phyloP scores from a whole-genome alignment of 2,329 filamentous ascomycete genomes.

The Thielaviopsis ethacetica region DNA sequence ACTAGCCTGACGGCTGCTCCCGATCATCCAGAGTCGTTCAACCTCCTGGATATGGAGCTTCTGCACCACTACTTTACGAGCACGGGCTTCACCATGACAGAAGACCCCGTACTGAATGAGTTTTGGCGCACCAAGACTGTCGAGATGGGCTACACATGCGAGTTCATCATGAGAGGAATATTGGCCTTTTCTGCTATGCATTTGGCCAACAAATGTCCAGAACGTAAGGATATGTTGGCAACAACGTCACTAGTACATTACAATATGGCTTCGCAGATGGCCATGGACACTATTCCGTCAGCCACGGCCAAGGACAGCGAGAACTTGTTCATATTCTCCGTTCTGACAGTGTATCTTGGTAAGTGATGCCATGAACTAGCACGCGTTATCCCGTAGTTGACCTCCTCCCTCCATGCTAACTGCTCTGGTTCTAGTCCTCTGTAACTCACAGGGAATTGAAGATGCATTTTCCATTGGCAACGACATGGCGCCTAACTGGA shows the following conservation, averaged over 20 bases:
- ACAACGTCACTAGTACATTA: conserved; percentile 16
- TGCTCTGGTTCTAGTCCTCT: conserved; percentile 13
- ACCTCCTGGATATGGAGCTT: conserved; percentile 31
- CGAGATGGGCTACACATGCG: conserved; percentile 27
- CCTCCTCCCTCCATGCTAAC: background rate
- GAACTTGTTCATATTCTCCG: conserved; percentile 17
- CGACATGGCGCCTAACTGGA: conserved; percentile 5
- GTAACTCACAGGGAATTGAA: conserved; percentile 17
- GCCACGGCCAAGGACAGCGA: conserved; percentile 14
- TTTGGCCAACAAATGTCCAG: conserved; percentile 19
- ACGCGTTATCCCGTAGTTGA: background rate
- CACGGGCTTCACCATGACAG: conserved; percentile 29
- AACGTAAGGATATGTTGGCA: conserved; percentile 11
- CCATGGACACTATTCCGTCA: conserved; percentile 16
- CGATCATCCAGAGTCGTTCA: conserved; percentile 15
- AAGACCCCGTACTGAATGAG: conserved; percentile 23
- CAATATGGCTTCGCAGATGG: conserved; percentile 16
- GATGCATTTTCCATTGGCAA: conserved; percentile 13
- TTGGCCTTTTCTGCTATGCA: conserved; percentile 33
- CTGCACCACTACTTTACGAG: conserved; percentile 34
- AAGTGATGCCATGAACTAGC: background rate
- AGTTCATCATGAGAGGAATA: conserved; percentile 32
- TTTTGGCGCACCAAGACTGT: conserved; percentile 31
- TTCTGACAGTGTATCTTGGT: conserved; percentile 21
- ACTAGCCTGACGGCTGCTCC: background rate